Percentiles rank a stretch among this genome's conserved stretches.
These are phyloP conservation scores for Avena insularis DNA, from an alignment of 176 grass and related monocot species.

Conservation along the genomic window DNA sequence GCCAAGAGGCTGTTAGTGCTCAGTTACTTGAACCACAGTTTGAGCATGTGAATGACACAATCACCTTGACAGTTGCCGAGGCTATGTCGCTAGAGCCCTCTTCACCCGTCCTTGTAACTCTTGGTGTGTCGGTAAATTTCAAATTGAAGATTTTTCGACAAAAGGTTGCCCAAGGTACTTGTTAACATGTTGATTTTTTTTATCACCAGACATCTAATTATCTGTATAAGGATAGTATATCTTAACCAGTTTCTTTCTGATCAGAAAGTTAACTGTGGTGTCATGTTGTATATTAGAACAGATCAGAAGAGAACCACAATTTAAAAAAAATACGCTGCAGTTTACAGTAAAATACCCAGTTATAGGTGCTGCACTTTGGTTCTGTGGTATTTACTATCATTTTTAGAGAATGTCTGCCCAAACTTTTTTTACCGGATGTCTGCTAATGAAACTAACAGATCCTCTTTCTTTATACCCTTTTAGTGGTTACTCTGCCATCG, in stretches of 20 bases:
- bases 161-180: conserved; percentile 75
- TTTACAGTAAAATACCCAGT: neutral
- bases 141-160: conserved; percentile 82
- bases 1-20: conserved; percentile 83
- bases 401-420: neutral
- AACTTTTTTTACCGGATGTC: neutral
- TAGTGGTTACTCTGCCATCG: conserved; percentile 87
- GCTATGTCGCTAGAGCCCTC: conserved; percentile 93
- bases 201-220: neutral
- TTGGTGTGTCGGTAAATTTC: conserved; percentile 75
- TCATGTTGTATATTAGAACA: conserved; percentile 23
- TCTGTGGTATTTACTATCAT: conserved; percentile 23
- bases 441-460: conserved; percentile 47
- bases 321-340: neutral
- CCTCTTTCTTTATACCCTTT: conserved; percentile 31
- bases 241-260: neutral
- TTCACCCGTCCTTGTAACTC: conserved; percentile 88
- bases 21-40: conserved; percentile 81
- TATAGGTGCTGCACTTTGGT: neutral
- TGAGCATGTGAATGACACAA: conserved; percentile 79
- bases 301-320: neutral
- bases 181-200: conserved; percentile 31
- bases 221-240: neutral
- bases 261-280: conserved; percentile 9
- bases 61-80: conserved; percentile 91